phyloP scores from a whole-genome alignment of 805 yeast genomes.

The Yamadazyma olivae region DNA sequence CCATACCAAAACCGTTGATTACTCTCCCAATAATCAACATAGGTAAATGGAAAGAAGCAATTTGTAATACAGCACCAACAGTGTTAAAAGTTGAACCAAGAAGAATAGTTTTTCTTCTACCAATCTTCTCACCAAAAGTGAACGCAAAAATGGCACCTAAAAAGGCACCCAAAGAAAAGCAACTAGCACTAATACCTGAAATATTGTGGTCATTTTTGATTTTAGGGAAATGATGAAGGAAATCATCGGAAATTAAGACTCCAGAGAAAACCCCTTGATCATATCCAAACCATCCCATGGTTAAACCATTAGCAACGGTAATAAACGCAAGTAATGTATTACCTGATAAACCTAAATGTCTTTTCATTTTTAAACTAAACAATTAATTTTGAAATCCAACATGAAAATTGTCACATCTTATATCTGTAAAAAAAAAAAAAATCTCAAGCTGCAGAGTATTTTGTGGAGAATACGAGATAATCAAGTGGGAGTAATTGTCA shows the following conservation, averaged over 20 bases:
- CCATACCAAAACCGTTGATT: conserved; percentile 45
- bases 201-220: conserved; percentile 8
- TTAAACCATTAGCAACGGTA: conserved; percentile 11
- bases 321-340: conserved; percentile 8
- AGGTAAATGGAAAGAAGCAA: conserved; percentile 25
- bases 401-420: too few species aligned
- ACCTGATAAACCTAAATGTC: conserved; percentile 12
- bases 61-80: conserved; percentile 36
- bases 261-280: conserved; percentile 13
- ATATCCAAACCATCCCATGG: conserved; percentile 14
- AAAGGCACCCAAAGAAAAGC: conserved; percentile 62
- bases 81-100: conserved; percentile 60
- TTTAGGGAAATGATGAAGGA: conserved; percentile 11
- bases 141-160: conserved; percentile 78
- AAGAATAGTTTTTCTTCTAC: conserved; percentile 68
- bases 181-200: conserved; percentile 13
- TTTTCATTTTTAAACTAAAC: conserved; percentile 6
- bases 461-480: too few species aligned
- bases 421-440: too few species aligned
- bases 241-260: conserved; percentile 12
- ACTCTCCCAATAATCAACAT: conserved; percentile 44
- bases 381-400: too few species aligned
- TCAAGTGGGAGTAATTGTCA: too few species aligned
- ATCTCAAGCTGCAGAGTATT: too few species aligned
- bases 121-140: conserved; percentile 55